phyloP scores from a whole-genome alignment of 163 green algal genomes.

The Prototheca wickerhamii region DNA sequence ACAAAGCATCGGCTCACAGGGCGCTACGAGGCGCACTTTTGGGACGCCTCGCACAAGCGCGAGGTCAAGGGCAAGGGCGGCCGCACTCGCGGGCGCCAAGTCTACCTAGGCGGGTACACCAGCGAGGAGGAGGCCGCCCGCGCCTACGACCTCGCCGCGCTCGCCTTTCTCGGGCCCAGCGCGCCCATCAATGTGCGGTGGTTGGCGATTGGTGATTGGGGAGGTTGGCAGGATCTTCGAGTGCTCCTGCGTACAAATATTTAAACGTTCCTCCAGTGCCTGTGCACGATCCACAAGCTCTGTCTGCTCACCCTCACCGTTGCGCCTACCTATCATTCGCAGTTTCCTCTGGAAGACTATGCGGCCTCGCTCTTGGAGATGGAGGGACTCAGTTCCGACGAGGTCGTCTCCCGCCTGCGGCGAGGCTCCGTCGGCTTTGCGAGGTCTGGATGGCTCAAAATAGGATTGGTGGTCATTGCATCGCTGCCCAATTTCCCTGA shows the following conservation, averaged over 20 bases:
- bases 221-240: too few relatives aligned
- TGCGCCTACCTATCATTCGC: slow-evolving; percentile 1
- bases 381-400: slow-evolving; percentile 43
- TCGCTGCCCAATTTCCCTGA: not conserved
- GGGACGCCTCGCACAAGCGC: slow-evolving; percentile 43
- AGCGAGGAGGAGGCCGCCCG: slow-evolving; percentile 66
- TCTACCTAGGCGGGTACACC: slow-evolving; percentile 81
- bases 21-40: slow-evolving; percentile 80
- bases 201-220: slow-evolving; percentile 6
- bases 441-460: slow-evolving; percentile 19
- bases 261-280: too few relatives aligned
- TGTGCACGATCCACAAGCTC: too few relatives aligned
- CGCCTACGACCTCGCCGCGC: slow-evolving; percentile 73
- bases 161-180: slow-evolving; percentile 51
- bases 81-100: slow-evolving; percentile 54
- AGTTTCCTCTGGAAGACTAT: slow-evolving; percentile 63
- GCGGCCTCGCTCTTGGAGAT: slow-evolving; percentile 35
- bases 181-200: slow-evolving; percentile 47
- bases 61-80: slow-evolving; percentile 27
- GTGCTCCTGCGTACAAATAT: too few relatives aligned
- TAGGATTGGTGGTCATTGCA: not conserved
- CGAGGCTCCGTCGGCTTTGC: slow-evolving; percentile 57
- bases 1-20: slow-evolving; percentile 65
- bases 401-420: slow-evolving; percentile 56
- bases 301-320: not conserved